A percentile compares a stretch with the other conserved stretches of the same genome.
Conservation (phyloP, 2,329 filamentous ascomycete species). For the Mollisia scopiformis region DNA sequence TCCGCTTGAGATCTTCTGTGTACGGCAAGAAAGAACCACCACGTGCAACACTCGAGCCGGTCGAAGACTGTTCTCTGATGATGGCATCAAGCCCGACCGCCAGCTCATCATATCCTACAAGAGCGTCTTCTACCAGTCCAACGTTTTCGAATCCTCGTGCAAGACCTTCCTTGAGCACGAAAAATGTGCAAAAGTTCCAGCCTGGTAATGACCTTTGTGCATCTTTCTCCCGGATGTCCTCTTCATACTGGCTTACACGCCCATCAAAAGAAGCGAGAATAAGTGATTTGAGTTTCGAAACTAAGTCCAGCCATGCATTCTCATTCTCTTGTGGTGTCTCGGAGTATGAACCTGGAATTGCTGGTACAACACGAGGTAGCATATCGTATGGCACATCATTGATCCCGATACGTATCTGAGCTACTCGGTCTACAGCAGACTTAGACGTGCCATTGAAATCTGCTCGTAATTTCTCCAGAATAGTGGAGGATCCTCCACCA, state of each 20-base stretch:
- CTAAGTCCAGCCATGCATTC: constrained; percentile 80
- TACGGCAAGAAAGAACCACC: constrained; percentile 72
- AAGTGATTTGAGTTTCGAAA: constrained; percentile 82
- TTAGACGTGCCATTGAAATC: constrained; percentile 86
- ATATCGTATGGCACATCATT: constrained; percentile 69
- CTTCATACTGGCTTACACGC: constrained; percentile 91
- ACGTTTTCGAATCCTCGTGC: constrained; percentile 95
- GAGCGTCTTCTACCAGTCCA: constrained; percentile 90
- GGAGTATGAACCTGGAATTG: constrained; percentile 63
- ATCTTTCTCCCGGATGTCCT: constrained; percentile 95
- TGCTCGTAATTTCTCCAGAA: constrained; percentile 85
- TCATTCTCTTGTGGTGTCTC: constrained; percentile 80
- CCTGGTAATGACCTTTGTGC: constrained; percentile 83
- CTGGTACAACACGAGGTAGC: constrained; percentile 64
- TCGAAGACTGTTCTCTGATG: constrained; percentile 70
- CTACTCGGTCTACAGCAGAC: constrained; percentile 73
- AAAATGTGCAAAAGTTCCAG: constrained; percentile 99
- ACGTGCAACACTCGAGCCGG: constrained; percentile 64
- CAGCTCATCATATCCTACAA: constrained; percentile 94
- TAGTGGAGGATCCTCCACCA: constrained; percentile 74
- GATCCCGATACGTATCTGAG: constrained; percentile 80
- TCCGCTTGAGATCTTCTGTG: constrained; percentile 72
- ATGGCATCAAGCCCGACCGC: constrained; percentile 84
- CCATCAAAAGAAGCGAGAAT: constrained; percentile 90
- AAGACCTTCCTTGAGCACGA: constrained; percentile 94